Evolutionary conservation across 495 filamentous ascomycete species (phyloP).

Genomic region (Penicillium coffeae): DNA sequence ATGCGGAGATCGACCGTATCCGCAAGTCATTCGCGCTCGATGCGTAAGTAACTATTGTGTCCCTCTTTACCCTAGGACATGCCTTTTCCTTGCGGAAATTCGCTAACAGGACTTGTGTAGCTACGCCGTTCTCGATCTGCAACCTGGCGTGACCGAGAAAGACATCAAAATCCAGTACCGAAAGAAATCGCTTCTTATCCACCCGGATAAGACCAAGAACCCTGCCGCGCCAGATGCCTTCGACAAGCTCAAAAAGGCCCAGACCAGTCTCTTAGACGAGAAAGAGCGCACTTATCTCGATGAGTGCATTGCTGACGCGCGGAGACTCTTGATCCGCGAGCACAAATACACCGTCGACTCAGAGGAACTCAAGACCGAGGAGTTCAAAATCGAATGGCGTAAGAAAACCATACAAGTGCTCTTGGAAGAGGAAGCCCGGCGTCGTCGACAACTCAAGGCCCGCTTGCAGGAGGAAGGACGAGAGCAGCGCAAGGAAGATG

Average conservation of each 20-base stretch:
- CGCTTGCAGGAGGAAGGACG: slow-evolving; percentile 96
- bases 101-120: slow-evolving; percentile 31
- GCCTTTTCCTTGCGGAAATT: not conserved
- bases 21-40: slow-evolving; percentile 84
- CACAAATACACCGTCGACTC: slow-evolving; percentile 88
- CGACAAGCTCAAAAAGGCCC: slow-evolving; percentile 92
- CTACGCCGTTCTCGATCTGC: slow-evolving; percentile 93
- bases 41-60: too few species aligned
- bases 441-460: slow-evolving; percentile 82
- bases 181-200: slow-evolving; percentile 95
- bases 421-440: slow-evolving; percentile 84
- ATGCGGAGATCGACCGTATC: slow-evolving; percentile 95
- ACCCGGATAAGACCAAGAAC: slow-evolving; percentile 96
- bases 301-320: slow-evolving; percentile 92
- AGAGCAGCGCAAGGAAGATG: slow-evolving; percentile 80
- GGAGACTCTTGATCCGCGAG: slow-evolving; percentile 89
- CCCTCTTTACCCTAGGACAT: slow-evolving; percentile 4
- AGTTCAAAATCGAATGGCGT: slow-evolving; percentile 80
- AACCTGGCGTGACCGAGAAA: slow-evolving; percentile 89
- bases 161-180: slow-evolving; percentile 95
- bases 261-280: slow-evolving; percentile 87
- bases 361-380: slow-evolving; percentile 70
- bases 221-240: slow-evolving; percentile 91
- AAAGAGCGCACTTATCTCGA: slow-evolving; percentile 82
- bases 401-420: slow-evolving; percentile 90